These are phyloP conservation scores for Platanus orientalis DNA, from an alignment of 164 flowering plant species.

Conservation along the genomic window DNA sequence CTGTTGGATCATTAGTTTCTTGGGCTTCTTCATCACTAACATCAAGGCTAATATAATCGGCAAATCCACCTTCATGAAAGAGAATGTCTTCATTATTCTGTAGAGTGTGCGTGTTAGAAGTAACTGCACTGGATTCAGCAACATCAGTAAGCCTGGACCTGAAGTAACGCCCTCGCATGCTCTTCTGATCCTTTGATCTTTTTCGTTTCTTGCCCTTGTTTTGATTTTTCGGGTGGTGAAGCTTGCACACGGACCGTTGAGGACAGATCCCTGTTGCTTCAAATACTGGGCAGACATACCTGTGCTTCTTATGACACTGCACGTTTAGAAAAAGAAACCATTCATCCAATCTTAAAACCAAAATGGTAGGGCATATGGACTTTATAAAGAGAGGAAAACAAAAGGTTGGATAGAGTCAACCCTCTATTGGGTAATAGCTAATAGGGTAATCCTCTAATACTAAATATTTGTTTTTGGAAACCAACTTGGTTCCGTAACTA, in stretches of 20 bases:
- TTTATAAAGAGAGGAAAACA: too few species aligned
- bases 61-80: constrained; percentile 28
- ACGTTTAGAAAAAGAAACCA: constrained; percentile 22
- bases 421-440: too few species aligned
- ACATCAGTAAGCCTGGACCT: constrained; percentile 28
- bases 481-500: too few species aligned
- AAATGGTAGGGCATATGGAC: too few species aligned
- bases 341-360: not conserved
- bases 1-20: constrained; percentile 14
- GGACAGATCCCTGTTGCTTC: constrained; percentile 76
- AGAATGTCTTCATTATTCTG: constrained; percentile 26
- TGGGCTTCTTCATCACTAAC: constrained; percentile 40
- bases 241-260: constrained; percentile 72
- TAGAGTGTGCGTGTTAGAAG: constrained; percentile 21
- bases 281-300: constrained; percentile 70
- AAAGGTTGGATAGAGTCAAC: too few species aligned
- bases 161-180: constrained; percentile 61
- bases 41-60: constrained; percentile 68
- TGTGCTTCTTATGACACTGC: constrained; percentile 97
- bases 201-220: constrained; percentile 43
- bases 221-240: constrained; percentile 75
- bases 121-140: constrained; percentile 18
- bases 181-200: constrained; percentile 35
- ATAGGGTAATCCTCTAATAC: too few species aligned
- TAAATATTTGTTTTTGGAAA: too few species aligned